Base-by-base conservation (phyloP, 2,329 filamentous ascomycete species). In the Pseudocercospora fijiensis region DNA sequence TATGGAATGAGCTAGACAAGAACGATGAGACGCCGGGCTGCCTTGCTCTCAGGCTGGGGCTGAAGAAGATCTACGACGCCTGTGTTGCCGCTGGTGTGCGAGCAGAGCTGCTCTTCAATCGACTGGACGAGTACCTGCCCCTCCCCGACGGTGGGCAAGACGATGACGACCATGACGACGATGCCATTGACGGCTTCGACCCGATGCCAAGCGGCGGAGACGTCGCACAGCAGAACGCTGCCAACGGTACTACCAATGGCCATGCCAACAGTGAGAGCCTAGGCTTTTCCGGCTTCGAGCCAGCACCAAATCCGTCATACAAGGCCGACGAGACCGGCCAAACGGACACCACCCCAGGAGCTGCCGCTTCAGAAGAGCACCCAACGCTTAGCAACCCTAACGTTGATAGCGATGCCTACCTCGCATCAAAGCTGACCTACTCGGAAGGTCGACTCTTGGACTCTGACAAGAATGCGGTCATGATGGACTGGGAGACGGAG, bases 1-100 rank as follows among this genome's bases (percentile, higher is more conserved):
- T 98, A 70, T 99, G 95, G 95, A 99, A 99, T 79, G 93, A 97
- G 76, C 82, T 98, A 61, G 92, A 98, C 76, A 79, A 82, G 69
- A 89, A 91, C 70, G 85, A 92, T 71, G 94, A 98, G 82, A 98
- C 95, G 2, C 92, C 95, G 0, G 95, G 92, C 7, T 98, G 94
- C 76, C 81, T 97, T 49, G 95, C 95, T 8, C 82, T 83, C 27
- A 76, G 86, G 52, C 69, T 97, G 24, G 89, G 90, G 0, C 81
- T 90, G 71, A 83, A 78, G 60, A 84, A 86, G 57, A 79, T 97
- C 37, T 98, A 99, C 75, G 85, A 89, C 45, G 77, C 92, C 62
- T 91, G 94, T 75, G 90, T 98, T 7, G 90, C 94, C 74, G 94
- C 94, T 1, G 95, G 95, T 16, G 91, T 96, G 61, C 84, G 94